phyloP scores from a whole-genome alignment of 768 basidiomycete species.

The Hygrophorus pudorinus region DNA sequence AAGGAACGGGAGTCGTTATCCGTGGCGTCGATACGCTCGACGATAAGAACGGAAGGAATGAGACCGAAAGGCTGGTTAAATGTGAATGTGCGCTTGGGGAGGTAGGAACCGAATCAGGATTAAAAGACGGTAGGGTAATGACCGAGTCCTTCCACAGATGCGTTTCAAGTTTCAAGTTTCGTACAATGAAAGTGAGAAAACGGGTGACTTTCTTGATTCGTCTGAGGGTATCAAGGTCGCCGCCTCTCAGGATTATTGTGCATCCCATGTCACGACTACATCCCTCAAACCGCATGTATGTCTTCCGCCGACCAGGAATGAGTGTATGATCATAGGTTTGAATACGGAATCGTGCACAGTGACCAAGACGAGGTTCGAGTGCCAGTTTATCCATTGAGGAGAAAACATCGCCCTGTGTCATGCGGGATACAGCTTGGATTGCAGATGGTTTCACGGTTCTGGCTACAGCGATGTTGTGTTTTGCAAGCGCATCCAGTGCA shows the following conservation, averaged over 20 bases:
- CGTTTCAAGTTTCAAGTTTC: conserved; percentile 89
- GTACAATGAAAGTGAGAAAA: conserved; percentile 86
- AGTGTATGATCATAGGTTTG: conserved; percentile 92
- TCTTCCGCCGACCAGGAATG: conserved; percentile 92
- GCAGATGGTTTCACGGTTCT: conserved; percentile 83
- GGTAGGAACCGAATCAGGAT: conserved; percentile 53
- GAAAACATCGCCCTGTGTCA: conserved; percentile 92
- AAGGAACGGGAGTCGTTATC: conserved; percentile 17
- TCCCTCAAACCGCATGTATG: conserved; percentile 97
- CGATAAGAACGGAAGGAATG: conserved; percentile 17
- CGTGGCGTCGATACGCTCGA: conserved; percentile 23
- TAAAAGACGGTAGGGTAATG: conserved; percentile 61
- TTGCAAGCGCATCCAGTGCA: conserved; percentile 78
- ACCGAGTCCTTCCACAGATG: conserved; percentile 89
- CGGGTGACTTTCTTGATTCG: conserved; percentile 89
- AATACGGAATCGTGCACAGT: conserved; percentile 76
- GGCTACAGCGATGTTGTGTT: conserved; percentile 84
- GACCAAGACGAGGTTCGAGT: conserved; percentile 79
- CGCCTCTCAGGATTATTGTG: conserved; percentile 87
- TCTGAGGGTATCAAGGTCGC: conserved; percentile 65
- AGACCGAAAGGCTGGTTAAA: conserved; percentile 9
- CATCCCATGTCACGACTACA: conserved; percentile 90
- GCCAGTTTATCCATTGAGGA: conserved; percentile 93
- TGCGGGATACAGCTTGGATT: conserved; percentile 79
- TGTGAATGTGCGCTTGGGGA: conserved; percentile 8